A percentile compares a stretch with the other conserved stretches of the same genome.
Evolutionary conservation across 192 early-diverging fungal genomes (phyloP).

Genomic region (Coemansia sp.): DNA sequence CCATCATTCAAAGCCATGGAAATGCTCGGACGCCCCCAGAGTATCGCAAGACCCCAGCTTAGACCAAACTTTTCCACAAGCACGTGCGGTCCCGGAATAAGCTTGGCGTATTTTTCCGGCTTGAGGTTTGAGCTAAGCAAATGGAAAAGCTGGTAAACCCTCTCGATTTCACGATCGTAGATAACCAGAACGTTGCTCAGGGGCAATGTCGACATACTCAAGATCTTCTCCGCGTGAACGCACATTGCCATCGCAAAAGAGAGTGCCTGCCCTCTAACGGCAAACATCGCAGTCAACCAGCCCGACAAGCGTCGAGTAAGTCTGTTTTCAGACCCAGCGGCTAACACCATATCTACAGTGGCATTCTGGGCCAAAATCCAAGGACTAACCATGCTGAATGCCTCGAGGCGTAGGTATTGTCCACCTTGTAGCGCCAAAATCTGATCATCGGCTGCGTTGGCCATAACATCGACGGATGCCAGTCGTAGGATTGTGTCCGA

Average conservation of each 20-base stretch:
- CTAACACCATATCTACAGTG: constrained; percentile 25
- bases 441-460: constrained; percentile 49
- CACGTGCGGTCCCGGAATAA: constrained; percentile 43
- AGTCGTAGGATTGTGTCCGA: constrained; percentile 36
- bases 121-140: constrained; percentile 44
- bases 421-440: constrained; percentile 47
- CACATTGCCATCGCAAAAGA: constrained; percentile 35
- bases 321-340: constrained; percentile 20
- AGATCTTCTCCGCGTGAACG: constrained; percentile 41
- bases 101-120: constrained; percentile 34
- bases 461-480: constrained; percentile 40
- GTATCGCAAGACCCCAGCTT: constrained; percentile 43
- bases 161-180: constrained; percentile 55
- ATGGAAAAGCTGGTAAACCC: constrained; percentile 49
- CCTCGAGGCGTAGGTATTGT: constrained; percentile 40
- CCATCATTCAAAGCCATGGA: constrained; percentile 24
- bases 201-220: constrained; percentile 30
- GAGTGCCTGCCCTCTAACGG: constrained; percentile 20
- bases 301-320: constrained; percentile 36
- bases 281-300: constrained; percentile 43
- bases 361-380: constrained; percentile 38
- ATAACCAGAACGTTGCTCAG: constrained; percentile 40
- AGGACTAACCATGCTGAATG: constrained; percentile 47
- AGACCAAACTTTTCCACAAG: constrained; percentile 33
- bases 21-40: constrained; percentile 48